These are phyloP conservation scores for Paramecium caudatum DNA, from an alignment of 73 alveolate genomes.

Conservation along the genomic window DNA sequence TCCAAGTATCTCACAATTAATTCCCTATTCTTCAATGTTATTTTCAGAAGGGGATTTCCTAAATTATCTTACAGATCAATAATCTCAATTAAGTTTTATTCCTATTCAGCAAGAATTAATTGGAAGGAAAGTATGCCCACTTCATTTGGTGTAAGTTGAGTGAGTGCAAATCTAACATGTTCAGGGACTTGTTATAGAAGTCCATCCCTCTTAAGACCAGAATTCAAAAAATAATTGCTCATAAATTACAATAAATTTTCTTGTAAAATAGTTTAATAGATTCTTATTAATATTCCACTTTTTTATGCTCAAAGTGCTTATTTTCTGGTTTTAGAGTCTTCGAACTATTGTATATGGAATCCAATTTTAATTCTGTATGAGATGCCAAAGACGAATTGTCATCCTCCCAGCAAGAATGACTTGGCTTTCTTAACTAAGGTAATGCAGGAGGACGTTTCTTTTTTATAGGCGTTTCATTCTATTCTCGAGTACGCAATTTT, in stretches of 20 bases:
- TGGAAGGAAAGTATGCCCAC: slow-evolving; percentile 9
- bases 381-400: slow-evolving; percentile 46
- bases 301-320: slow-evolving; percentile 2
- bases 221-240: slow-evolving; percentile 48
- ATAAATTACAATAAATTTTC: slow-evolving; percentile 18
- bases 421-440: no score
- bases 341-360: neutral
- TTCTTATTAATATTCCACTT: slow-evolving; percentile 39
- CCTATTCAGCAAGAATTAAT: slow-evolving; percentile 8
- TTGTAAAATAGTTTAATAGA: neutral
- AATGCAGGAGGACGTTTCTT: no score
- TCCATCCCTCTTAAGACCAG: slow-evolving; percentile 57
- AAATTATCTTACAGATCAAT: neutral
- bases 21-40: neutral
- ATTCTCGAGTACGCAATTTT: no score
- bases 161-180: neutral
- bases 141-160: neutral
- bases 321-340: slow-evolving; percentile 4
- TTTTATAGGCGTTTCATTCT: no score
- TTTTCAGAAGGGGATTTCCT: neutral
- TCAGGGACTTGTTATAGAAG: neutral
- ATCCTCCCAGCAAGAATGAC: slow-evolving; percentile 11
- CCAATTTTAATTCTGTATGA: slow-evolving; percentile 18
- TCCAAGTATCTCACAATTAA: slow-evolving; percentile 3
- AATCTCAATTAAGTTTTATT: slow-evolving; percentile 2